These are phyloP conservation scores for Corylus americana DNA, from an alignment of 306 rosid species.

Conservation along the genomic window DNA sequence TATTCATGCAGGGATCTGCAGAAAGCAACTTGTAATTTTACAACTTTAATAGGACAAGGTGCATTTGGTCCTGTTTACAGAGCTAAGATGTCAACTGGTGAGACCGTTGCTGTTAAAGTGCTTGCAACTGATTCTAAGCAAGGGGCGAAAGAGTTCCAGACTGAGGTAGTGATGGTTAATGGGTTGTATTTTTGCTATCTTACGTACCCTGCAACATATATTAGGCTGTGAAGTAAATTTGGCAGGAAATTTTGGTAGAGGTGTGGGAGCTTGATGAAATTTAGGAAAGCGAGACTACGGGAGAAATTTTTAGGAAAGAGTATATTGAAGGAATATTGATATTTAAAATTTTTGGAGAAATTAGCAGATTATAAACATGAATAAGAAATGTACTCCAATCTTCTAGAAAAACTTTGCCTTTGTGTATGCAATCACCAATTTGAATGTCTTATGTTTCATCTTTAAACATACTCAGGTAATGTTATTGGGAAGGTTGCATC, in stretches of 20 bases:
- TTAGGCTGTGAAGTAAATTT: background rate
- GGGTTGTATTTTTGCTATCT: background rate
- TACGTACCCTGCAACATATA: background rate
- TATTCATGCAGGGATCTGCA: constrained; percentile 76
- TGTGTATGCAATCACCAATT: background rate
- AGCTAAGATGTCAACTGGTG: constrained; percentile 95
- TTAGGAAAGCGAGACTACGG: background rate
- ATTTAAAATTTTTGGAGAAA: background rate
- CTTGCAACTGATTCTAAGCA: constrained; percentile 96
- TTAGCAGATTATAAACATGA: background rate
- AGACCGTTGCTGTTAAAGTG: constrained; percentile 91
- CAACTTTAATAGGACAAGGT: constrained; percentile 94
- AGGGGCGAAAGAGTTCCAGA: constrained; percentile 95
- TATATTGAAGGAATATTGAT: background rate
- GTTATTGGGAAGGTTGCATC: constrained; percentile 95
- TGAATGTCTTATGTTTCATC: background rate
- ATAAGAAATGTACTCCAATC: background rate
- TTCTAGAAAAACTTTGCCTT: background rate
- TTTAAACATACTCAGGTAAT: constrained; percentile 61
- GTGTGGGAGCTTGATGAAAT: constrained; percentile 10
- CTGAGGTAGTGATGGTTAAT: constrained; percentile 62
- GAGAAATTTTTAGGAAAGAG: background rate
- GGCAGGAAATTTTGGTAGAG: background rate
- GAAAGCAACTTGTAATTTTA: constrained; percentile 87
- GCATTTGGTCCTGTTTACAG: constrained; percentile 98